These are phyloP conservation scores for Podaxis carcinomalis DNA, from an alignment of 768 basidiomycete genomes.

Conservation along the genomic window DNA sequence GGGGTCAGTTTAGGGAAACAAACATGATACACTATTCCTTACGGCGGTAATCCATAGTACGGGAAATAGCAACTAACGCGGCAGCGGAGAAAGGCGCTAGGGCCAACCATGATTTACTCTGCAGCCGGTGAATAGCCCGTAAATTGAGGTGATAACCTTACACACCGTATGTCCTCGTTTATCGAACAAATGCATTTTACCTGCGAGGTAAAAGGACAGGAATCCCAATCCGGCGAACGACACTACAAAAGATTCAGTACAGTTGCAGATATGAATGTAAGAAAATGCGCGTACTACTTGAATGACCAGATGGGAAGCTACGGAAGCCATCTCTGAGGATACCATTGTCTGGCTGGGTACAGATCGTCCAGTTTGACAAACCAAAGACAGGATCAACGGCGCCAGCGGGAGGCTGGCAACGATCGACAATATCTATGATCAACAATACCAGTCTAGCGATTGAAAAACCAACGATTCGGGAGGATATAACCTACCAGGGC, in stretches of 20 bases:
- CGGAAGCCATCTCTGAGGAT: slow-evolving; percentile 82
- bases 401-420: slow-evolving; percentile 67
- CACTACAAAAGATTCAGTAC: slow-evolving; percentile 39
- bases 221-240: slow-evolving; percentile 93
- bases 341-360: slow-evolving; percentile 59
- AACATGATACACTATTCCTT: slow-evolving; percentile 21
- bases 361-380: slow-evolving; percentile 70
- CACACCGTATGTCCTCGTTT: slow-evolving; percentile 65
- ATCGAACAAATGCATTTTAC: slow-evolving; percentile 91
- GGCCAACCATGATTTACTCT: slow-evolving; percentile 83
- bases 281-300: slow-evolving; percentile 56
- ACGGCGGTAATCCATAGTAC: slow-evolving; percentile 93
- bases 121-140: slow-evolving; percentile 1
- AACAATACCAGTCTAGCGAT: neutral
- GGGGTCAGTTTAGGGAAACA: neutral
- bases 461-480: neutral
- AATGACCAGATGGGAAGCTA: slow-evolving; percentile 91
- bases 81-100: slow-evolving; percentile 76
- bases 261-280: neutral
- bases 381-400: slow-evolving; percentile 68
- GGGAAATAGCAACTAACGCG: slow-evolving; percentile 72
- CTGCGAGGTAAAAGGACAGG: slow-evolving; percentile 83
- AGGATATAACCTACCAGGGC: slow-evolving; percentile 54
- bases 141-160: slow-evolving; percentile 2
- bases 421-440: slow-evolving; percentile 52